These are phyloP conservation scores for Rhizophora apiculata DNA, from an alignment of 345 rosid species.

Conservation along the genomic window DNA sequence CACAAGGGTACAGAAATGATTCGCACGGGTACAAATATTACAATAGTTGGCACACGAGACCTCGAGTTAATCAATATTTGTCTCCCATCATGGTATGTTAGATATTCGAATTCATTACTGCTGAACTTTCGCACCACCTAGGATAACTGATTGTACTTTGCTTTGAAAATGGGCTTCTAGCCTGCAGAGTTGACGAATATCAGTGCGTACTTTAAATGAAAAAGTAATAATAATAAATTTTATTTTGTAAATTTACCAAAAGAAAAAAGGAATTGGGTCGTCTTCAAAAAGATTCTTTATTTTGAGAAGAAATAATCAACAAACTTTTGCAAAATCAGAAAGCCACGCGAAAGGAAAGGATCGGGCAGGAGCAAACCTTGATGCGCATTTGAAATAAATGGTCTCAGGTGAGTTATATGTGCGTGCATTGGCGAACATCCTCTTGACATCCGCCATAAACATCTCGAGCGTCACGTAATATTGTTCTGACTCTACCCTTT, in stretches of 20 bases:
- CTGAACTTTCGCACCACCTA: slow-evolving; percentile 61
- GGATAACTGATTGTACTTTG: slow-evolving; percentile 88
- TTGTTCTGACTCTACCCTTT: slow-evolving; percentile 93
- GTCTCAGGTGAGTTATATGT: slow-evolving; percentile 92
- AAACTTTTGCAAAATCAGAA: not conserved
- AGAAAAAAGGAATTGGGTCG: too few species aligned
- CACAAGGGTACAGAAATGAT: too few species aligned
- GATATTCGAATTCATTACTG: slow-evolving; percentile 17
- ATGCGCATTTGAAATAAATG: slow-evolving; percentile 82
- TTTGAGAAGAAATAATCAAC: not conserved
- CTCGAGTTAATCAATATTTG: too few species aligned
- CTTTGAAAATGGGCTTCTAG: slow-evolving; percentile 70
- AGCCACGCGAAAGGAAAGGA: not conserved
- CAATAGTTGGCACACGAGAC: too few species aligned
- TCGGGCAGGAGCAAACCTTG: slow-evolving; percentile 43
- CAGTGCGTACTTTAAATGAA: too few species aligned
- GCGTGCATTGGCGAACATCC: slow-evolving; percentile 90
- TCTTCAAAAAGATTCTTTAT: not conserved
- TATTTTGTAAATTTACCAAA: too few species aligned
- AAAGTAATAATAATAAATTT: too few species aligned
- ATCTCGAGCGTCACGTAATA: slow-evolving; percentile 90
- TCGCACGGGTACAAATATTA: too few species aligned
- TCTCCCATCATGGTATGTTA: too few species aligned
- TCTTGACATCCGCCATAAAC: slow-evolving; percentile 91
- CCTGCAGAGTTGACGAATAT: slow-evolving; percentile 41